A percentile compares a stretch with the other conserved stretches of the same genome.
These are phyloP conservation scores for Sporothrix pallida DNA, from an alignment of 2,329 filamentous ascomycete species.

Conservation along the genomic window DNA sequence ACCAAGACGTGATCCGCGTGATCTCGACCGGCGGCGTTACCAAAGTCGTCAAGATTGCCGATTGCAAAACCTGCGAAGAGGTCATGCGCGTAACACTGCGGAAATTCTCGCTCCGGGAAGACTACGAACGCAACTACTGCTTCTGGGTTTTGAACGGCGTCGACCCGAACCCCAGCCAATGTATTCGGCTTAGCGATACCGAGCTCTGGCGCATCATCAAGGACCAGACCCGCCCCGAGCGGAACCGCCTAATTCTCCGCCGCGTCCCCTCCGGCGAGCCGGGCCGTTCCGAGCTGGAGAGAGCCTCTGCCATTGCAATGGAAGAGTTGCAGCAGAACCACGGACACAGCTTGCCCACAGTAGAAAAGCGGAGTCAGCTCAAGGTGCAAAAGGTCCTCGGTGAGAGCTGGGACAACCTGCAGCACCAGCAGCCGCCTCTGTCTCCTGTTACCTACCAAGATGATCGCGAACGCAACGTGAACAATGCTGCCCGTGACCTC, in stretches of 20 bases:
- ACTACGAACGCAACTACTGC: constrained; percentile 93
- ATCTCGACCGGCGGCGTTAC: constrained; percentile 91
- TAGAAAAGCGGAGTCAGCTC: constrained; percentile 78
- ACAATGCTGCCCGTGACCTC: constrained; percentile 63
- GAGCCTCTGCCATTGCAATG: constrained; percentile 85
- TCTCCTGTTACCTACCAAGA: constrained; percentile 79
- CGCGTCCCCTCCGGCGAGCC: constrained; percentile 94
- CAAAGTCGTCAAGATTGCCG: constrained; percentile 91
- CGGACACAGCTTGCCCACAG: constrained; percentile 63
- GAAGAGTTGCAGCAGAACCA: constrained; percentile 83
- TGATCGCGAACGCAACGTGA: constrained; percentile 71
- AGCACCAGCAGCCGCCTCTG: constrained; percentile 73
- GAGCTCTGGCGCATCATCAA: constrained; percentile 92
- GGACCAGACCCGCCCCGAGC: constrained; percentile 81
- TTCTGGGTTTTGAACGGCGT: constrained; percentile 91
- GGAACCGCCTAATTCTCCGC: constrained; percentile 86
- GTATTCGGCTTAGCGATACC: constrained; percentile 80
- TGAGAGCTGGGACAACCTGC: constrained; percentile 78
- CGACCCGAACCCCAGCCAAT: constrained; percentile 80
- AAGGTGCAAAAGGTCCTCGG: constrained; percentile 91
- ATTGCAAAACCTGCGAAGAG: constrained; percentile 89
- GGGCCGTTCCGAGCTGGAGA: constrained; percentile 81
- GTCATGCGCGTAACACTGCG: constrained; percentile 87
- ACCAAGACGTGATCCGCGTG: constrained; percentile 88
- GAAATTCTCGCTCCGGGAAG: constrained; percentile 86